A percentile compares a stretch with the other conserved stretches of the same genome.
Conservation (phyloP, 106 monocot species). For the Acorus calamus region DNA sequence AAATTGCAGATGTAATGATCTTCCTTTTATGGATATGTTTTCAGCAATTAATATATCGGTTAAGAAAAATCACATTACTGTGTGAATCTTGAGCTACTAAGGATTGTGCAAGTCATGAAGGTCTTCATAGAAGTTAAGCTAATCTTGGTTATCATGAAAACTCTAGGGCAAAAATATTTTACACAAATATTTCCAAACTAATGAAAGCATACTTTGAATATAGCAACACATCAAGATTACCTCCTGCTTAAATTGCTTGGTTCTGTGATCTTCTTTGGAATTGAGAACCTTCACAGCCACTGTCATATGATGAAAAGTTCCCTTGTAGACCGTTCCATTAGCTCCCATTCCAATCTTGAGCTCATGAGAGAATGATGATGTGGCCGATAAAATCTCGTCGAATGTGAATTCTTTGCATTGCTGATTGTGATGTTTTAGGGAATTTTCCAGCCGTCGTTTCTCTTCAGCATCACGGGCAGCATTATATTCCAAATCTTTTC, state of each 20-base stretch:
- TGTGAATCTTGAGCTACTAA: no score
- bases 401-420: conserved; percentile 50
- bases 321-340: conserved; percentile 81
- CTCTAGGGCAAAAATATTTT: no score
- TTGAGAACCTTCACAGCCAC: conserved; percentile 74
- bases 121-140: no score
- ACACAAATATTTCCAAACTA: no score
- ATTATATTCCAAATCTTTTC: conserved; percentile 26
- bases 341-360: conserved; percentile 58
- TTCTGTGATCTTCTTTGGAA: conserved; percentile 37
- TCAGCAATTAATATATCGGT: no score
- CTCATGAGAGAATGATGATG: conserved; percentile 48
- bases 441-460: conserved; percentile 24
- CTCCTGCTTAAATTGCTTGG: conserved; percentile 80
- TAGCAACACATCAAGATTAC: conserved; percentile 13
- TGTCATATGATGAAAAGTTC: conserved; percentile 48
- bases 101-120: no score
- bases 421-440: conserved; percentile 5
- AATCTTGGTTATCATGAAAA: no score
- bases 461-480: conserved; percentile 25
- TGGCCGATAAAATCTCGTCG: conserved; percentile 68
- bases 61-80: no score
- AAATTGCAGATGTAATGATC: no score
- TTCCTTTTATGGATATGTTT: no score
- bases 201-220: no score